phyloP scores from a whole-genome alignment of 208 protist genomes.

The Leishmania gerbilli region DNA sequence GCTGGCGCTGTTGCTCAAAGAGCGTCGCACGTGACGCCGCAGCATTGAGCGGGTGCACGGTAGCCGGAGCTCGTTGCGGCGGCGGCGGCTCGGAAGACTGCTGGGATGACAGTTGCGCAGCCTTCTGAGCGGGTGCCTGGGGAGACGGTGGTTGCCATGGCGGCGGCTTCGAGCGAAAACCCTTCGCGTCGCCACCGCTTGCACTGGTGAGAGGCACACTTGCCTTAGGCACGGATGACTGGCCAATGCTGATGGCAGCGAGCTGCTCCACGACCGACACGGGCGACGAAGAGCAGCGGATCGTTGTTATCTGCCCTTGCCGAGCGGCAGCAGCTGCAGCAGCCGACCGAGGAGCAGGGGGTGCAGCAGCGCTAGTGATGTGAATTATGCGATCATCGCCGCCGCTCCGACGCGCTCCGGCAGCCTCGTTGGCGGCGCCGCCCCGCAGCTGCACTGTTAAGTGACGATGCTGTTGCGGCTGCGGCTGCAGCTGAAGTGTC shows the following conservation, averaged over 20 bases:
- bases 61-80: neutral
- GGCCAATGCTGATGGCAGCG: neutral
- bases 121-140: neutral
- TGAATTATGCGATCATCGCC: neutral
- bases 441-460: neutral
- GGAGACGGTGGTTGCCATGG: neutral
- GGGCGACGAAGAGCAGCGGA: neutral
- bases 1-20: constrained; percentile 11
- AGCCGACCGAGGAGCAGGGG: constrained; percentile 6
- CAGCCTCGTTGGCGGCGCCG: neutral
- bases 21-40: constrained; percentile 4
- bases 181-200: neutral
- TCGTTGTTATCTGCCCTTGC: neutral
- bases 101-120: neutral
- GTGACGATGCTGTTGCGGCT: neutral
- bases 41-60: neutral
- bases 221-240: neutral
- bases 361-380: neutral
- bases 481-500: neutral
- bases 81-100: neutral
- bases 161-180: neutral
- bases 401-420: neutral
- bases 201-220: neutral
- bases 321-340: neutral
- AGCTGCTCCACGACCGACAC: constrained; percentile 1